A percentile compares a stretch with the other conserved stretches of the same genome.
Evolutionary conservation across 2,329 filamentous ascomycete genomes (phyloP).

Genomic region (Venturia oleaginea): DNA sequence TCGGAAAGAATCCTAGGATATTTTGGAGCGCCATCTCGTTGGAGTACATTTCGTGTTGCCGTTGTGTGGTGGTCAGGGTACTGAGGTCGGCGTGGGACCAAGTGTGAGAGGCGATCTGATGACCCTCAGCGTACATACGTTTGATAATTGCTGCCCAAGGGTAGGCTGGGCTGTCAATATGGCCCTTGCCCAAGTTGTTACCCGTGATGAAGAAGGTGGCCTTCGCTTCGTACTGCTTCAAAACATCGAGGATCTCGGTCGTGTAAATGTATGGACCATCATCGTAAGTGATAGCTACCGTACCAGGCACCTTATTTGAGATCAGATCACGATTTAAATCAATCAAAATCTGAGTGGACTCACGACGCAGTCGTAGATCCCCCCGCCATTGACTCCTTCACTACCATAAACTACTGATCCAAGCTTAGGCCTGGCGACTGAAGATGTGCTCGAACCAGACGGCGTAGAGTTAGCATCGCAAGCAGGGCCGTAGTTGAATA

Average conservation of each 20-base stretch:
- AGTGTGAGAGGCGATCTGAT: slow-evolving; percentile 53
- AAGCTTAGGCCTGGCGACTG: slow-evolving; percentile 42
- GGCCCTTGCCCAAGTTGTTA: slow-evolving; percentile 47
- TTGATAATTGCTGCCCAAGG: slow-evolving; percentile 44
- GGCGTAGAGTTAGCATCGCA: slow-evolving; percentile 52
- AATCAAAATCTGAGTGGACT: neutral
- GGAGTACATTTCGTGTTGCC: slow-evolving; percentile 42
- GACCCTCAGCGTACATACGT: slow-evolving; percentile 45
- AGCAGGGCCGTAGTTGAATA: slow-evolving; percentile 50
- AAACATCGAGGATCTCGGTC: slow-evolving; percentile 50
- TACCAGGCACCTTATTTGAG: slow-evolving; percentile 33
- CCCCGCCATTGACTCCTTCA: slow-evolving; percentile 41
- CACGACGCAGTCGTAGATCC: slow-evolving; percentile 48
- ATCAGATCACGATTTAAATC: neutral
- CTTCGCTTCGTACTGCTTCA: slow-evolving; percentile 50
- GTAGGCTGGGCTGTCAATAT: slow-evolving; percentile 43
- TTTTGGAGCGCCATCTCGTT: slow-evolving; percentile 48
- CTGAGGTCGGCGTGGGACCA: slow-evolving; percentile 45
- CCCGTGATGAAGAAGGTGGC: slow-evolving; percentile 61
- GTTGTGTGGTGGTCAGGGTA: slow-evolving; percentile 33
- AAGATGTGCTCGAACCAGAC: slow-evolving; percentile 46
- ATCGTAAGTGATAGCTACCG: slow-evolving; percentile 58
- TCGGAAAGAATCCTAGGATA: slow-evolving; percentile 47
- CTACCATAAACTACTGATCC: slow-evolving; percentile 49
- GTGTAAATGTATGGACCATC: slow-evolving; percentile 58